These are phyloP conservation scores for Phytophthora kernoviae DNA, from an alignment of 352 stramenopile genomes.

Conservation along the genomic window DNA sequence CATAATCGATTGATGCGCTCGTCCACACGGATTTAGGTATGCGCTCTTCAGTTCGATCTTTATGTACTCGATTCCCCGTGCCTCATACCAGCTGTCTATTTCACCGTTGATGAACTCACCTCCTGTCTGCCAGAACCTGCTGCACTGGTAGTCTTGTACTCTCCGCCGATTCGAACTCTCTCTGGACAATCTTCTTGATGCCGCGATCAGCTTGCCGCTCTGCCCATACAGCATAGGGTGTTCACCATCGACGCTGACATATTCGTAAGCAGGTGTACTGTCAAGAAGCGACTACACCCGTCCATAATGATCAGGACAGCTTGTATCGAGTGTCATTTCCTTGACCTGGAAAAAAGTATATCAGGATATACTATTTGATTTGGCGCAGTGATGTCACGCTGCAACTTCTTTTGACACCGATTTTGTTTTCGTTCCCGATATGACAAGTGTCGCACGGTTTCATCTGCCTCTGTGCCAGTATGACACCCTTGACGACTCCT, in stretches of 20 bases:
- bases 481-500: conserved; percentile 2
- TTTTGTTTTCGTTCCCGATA: too few relatives aligned
- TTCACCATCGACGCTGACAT: background rate
- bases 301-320: conserved; percentile 2
- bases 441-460: too few relatives aligned
- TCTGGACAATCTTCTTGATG: background rate
- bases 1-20: conserved; percentile 9
- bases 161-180: background rate
- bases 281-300: background rate
- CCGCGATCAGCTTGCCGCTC: background rate
- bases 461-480: too few relatives aligned
- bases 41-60: conserved; percentile 11
- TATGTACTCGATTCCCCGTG: conserved; percentile 10
- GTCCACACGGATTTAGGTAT: conserved; percentile 6
- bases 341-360: too few relatives aligned
- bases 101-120: too few relatives aligned
- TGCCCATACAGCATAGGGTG: conserved; percentile 1
- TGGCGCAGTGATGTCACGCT: background rate
- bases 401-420: background rate
- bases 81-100: background rate
- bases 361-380: too few relatives aligned
- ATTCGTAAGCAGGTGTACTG: background rate
- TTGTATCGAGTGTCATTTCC: background rate
- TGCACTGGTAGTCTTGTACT: conserved; percentile 1
- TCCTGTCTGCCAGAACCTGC: conserved; percentile 6